Conservation (phyloP, 148 eudicot genomes). For the Diospyros lotus region DNA sequence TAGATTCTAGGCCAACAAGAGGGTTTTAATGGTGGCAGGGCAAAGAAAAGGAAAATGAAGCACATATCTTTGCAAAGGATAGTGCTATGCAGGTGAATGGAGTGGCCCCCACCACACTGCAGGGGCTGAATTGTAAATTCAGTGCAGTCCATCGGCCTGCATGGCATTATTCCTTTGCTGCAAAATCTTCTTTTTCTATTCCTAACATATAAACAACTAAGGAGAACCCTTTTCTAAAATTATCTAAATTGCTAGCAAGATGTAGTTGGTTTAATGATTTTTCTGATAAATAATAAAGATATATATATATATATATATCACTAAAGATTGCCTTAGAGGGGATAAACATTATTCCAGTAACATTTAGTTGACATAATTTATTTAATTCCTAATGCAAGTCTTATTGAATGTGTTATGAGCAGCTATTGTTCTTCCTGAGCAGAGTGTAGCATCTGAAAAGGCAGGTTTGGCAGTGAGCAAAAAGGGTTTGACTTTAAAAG, state of each 20-base stretch:
- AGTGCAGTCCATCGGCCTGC: too few relatives aligned
- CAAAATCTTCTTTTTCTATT: neutral
- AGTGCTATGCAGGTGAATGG: too few relatives aligned
- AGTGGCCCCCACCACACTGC: too few relatives aligned
- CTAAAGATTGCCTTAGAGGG: too few relatives aligned
- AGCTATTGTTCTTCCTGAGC: conserved; percentile 91
- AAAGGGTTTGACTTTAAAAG: conserved; percentile 88
- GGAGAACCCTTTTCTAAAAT: neutral
- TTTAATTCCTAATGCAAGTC: conserved; percentile 1
- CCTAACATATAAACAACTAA: neutral
- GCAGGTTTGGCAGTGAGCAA: conserved; percentile 78
- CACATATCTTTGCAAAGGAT: too few relatives aligned
- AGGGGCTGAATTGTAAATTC: too few relatives aligned
- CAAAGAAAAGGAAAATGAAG: neutral
- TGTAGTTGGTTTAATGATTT: neutral
- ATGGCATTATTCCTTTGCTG: too few relatives aligned
- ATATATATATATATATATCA: too few relatives aligned
- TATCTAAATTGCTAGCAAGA: neutral
- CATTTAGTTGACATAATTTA: too few relatives aligned
- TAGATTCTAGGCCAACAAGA: neutral
- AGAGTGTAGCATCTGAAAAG: conserved; percentile 86
- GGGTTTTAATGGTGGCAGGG: neutral
- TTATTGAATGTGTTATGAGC: conserved; percentile 22
- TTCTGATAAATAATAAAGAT: too few relatives aligned
- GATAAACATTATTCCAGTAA: too few relatives aligned